Conservation (phyloP, 805 yeast species). For the Sugiyamaella floridensis region DNA sequence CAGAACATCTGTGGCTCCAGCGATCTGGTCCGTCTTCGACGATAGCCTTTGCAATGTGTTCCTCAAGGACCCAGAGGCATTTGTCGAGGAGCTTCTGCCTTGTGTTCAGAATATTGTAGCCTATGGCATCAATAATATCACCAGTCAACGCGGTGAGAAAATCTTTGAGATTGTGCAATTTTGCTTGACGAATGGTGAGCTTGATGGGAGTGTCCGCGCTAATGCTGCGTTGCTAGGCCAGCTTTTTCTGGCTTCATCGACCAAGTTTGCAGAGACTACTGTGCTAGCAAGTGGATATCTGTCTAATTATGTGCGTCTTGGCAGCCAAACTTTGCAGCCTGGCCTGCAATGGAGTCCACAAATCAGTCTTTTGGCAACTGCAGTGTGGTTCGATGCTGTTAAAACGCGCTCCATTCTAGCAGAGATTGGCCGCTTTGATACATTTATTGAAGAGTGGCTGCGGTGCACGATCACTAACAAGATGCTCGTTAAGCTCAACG, state of each 20-base stretch:
- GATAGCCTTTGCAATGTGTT: constrained; percentile 42
- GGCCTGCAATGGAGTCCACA: neutral
- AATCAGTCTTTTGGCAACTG: neutral
- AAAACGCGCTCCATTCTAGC: neutral
- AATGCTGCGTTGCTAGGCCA: neutral
- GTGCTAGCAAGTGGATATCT: neutral
- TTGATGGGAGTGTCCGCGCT: neutral
- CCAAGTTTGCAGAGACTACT: neutral
- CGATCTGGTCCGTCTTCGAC: constrained; percentile 55
- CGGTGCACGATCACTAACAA: neutral
- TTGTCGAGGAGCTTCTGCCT: constrained; percentile 68
- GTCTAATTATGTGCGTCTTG: neutral
- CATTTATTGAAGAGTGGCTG: neutral
- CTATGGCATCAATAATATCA: constrained; percentile 34
- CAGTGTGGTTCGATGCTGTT: neutral
- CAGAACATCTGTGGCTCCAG: constrained; percentile 52
- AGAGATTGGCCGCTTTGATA: neutral
- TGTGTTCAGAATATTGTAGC: constrained; percentile 66
- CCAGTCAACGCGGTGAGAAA: neutral
- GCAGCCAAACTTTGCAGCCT: neutral
- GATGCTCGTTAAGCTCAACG: neutral
- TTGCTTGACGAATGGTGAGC: neutral
- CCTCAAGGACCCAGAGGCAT: constrained; percentile 29
- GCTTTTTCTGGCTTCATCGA: neutral
- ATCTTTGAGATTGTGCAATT: neutral